Base-by-base conservation (phyloP, 1,284 basidiomycete species). In the Ganoderma lucidum region DNA sequence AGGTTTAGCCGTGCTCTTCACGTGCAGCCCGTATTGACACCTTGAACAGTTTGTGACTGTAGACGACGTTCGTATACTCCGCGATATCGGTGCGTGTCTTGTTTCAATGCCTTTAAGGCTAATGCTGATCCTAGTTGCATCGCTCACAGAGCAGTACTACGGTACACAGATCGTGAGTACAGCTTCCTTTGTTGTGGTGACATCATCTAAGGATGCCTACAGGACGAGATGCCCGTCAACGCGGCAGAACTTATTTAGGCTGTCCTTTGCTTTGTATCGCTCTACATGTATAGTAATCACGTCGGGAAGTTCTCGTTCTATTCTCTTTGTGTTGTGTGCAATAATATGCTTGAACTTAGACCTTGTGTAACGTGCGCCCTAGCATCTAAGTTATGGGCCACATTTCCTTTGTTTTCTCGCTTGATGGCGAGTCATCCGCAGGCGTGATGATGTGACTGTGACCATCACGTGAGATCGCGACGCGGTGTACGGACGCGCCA, bases 191-290 rank as follows among this genome's bases (percentile, higher is more conserved):
- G 39, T 70, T 48, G 15, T 61, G 19, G 61, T 68, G 56, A 64
- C 39, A 71, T 67, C 71, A 67, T 58, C 67, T 77, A 56, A 78
- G 73, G 19, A 48, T 55, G 70, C 71, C 74, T 70, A 17, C 75
- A 94, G 93, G 95, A 97, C 78, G 95, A 97, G 85, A 96, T 97
- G 95, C 94, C 94, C 6, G 94, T 96, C 73, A 96, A 96, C 79
- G 94, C 95, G 68, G 93, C 94, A 45, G 94, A 96, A 78, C 88
- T 95, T 70, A 94, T 95, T 75, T 95, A 78, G 84, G 63, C 56
- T 66, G 60, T 70, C 66, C 66, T 62, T 71, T 73, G 68, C 68
- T 69, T 63, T 75, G 72, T 86, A 85, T 35, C 86, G 79, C 78
- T 73, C 69, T 74, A 72, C 62, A 85, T 76, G 86, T 85, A 67